phyloP scores from a whole-genome alignment of 176 grass and related monocot genomes.

The Urochloa ruziziensis region DNA sequence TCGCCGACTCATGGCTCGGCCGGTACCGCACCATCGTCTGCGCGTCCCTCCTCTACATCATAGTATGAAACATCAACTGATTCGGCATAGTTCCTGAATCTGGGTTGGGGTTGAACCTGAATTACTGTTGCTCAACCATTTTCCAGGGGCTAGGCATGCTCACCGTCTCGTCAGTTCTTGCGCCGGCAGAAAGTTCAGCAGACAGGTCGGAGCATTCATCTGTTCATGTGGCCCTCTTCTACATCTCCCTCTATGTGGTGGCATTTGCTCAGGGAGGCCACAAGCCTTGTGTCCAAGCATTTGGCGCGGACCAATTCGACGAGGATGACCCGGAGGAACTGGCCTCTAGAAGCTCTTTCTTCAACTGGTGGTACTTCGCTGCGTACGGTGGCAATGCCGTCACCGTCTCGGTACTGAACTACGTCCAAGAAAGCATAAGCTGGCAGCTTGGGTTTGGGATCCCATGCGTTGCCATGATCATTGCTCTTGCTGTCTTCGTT shows the following conservation, averaged over 20 bases:
- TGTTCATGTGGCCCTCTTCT: constrained; percentile 27
- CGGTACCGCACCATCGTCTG: too few species aligned
- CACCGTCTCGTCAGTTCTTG: constrained; percentile 33
- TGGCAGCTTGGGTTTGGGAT: constrained; percentile 46
- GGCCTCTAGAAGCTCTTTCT: constrained; percentile 8
- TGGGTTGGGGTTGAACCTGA: neutral
- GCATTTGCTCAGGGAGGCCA: constrained; percentile 36
- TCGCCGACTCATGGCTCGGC: too few species aligned
- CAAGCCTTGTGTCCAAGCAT: constrained; percentile 40
- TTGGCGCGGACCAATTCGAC: constrained; percentile 44
- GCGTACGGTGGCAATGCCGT: neutral
- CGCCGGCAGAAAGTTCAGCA: neutral
- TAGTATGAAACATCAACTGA: too few species aligned
- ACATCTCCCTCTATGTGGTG: constrained; percentile 33
- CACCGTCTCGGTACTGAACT: neutral
- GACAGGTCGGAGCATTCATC: neutral
- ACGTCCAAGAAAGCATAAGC: constrained; percentile 28
- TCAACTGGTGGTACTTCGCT: constrained; percentile 39
- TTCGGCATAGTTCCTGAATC: too few species aligned
- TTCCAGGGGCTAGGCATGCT: constrained; percentile 35
- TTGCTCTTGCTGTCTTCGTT: constrained; percentile 26
- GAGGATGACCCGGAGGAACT: constrained; percentile 24
- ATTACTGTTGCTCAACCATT: neutral
- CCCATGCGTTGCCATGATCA: neutral
- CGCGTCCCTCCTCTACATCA: too few species aligned